These are phyloP conservation scores for Arthrocladium fulminans DNA, from an alignment of 2,329 filamentous ascomycete genomes.

Conservation along the genomic window DNA sequence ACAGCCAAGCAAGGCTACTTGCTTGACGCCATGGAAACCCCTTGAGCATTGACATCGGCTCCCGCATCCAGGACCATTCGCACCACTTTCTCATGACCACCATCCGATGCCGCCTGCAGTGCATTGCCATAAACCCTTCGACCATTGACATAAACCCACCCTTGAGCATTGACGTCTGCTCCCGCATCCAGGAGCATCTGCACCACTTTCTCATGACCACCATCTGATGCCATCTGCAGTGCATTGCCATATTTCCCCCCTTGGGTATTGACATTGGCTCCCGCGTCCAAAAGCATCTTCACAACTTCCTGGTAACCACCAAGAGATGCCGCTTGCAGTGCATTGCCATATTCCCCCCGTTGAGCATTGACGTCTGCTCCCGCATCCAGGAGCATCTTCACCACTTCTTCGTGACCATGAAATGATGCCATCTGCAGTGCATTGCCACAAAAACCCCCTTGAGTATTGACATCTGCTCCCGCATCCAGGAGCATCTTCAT, in stretches of 20 bases:
- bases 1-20: too few relatives aligned
- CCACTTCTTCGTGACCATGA: constrained; percentile 8
- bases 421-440: constrained; percentile 13
- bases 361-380: constrained; percentile 20
- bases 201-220: constrained; percentile 10
- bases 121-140: constrained; percentile 10
- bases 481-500: constrained; percentile 11
- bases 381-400: constrained; percentile 10
- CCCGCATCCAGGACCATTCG: constrained; percentile 11
- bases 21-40: too few relatives aligned
- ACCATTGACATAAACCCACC: too few relatives aligned
- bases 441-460: constrained; percentile 9
- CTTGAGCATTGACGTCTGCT: constrained; percentile 20
- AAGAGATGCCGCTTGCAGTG: constrained; percentile 13
- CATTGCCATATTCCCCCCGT: constrained; percentile 10
- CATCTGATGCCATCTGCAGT: constrained; percentile 10
- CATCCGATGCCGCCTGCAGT: neutral
- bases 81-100: constrained; percentile 10
- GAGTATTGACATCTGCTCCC: constrained; percentile 19
- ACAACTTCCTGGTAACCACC: constrained; percentile 10
- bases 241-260: constrained; percentile 10
- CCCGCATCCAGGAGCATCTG: constrained; percentile 10
- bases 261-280: constrained; percentile 21
- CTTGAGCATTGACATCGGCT: too few relatives aligned
- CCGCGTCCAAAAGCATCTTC: constrained; percentile 10